Evolutionary conservation across 768 basidiomycete species (phyloP), one percentile per base, ranked within the genome.

Genomic region (Lepiota brunneoincarnata): DNA sequence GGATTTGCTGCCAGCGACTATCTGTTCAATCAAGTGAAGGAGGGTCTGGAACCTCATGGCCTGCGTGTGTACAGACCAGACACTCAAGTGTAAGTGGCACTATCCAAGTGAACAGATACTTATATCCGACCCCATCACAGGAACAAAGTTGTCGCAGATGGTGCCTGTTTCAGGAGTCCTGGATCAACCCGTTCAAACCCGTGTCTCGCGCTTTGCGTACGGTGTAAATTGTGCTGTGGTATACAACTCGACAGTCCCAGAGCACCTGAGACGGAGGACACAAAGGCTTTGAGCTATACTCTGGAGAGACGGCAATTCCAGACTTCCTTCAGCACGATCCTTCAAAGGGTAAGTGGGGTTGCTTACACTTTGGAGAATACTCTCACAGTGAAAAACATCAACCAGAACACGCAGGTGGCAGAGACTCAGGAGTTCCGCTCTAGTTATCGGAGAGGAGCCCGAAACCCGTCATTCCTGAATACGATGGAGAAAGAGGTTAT

Each of bases 1-100:
- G 82, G 82, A 0, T 84, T 83, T 61, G 76, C 79, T 12, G 79
- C 80, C 1, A 83, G 76, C 53, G 77, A 82, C 47, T 83, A 77
- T 72, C 61, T 84, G n/a, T 79, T 72, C 59, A 62, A 66, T 2
- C 67, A 69, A 44, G 72, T 84, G 2, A 72, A 72, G 37, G 64
- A 61, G 47, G 60, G 67, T 4, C 65, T 84, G 9, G 67, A 67
- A 4, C 58, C 67, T 1, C 60, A 70, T 0, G 72, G 73, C n/a
- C 60, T 81, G 41, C 69, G 64, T 28, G 63, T 83, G 15, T 71
- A 74, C 47, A 71, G 79, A 6, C 83, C 82, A 0, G 80, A 83
- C 52, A 76, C 72, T 34, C 77, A 81, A 55, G 71, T 82, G 83
- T 83, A 58, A 40, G 79, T 67, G n/a, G 31, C 31, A 10, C 24